These are phyloP conservation scores for Auricularia cornea DNA, from an alignment of 768 basidiomycete species.

Conservation along the genomic window DNA sequence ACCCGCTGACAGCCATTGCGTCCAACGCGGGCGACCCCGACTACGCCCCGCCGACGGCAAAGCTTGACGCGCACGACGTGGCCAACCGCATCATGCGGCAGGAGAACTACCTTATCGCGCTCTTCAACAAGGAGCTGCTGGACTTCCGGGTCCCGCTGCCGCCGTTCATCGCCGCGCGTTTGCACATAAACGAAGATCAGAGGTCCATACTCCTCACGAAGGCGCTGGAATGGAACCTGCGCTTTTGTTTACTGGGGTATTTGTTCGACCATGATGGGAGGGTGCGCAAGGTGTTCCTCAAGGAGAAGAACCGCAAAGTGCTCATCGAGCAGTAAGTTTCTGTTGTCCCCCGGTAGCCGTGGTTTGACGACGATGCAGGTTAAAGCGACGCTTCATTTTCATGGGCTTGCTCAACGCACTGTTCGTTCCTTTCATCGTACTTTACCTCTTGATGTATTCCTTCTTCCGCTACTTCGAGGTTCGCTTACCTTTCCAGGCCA, in stretches of 20 bases:
- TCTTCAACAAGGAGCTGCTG: conserved; percentile 94
- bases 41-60: conserved; percentile 59
- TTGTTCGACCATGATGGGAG: conserved; percentile 85
- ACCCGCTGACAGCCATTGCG: conserved; percentile 83
- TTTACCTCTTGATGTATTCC: conserved; percentile 95
- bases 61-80: conserved; percentile 95
- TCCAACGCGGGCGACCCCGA: conserved; percentile 44
- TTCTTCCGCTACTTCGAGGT: conserved; percentile 99
- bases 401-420: conserved; percentile 95
- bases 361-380: conserved; percentile 33
- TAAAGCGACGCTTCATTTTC: conserved; percentile 83
- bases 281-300: conserved; percentile 86
- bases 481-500: conserved; percentile 16
- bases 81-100: conserved; percentile 97
- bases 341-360: not conserved
- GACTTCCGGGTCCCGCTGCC: conserved; percentile 83
- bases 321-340: conserved; percentile 73
- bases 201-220: conserved; percentile 78
- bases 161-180: conserved; percentile 39
- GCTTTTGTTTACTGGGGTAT: conserved; percentile 93
- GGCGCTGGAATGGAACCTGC: conserved; percentile 93
- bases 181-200: conserved; percentile 39
- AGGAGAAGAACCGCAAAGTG: conserved; percentile 66
- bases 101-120: conserved; percentile 95
- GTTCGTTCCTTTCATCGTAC: conserved; percentile 93